A percentile compares a stretch with the other conserved stretches of the same genome.
Conservation (phyloP, 306 rosid species). For the Canavalia ensiformis region DNA sequence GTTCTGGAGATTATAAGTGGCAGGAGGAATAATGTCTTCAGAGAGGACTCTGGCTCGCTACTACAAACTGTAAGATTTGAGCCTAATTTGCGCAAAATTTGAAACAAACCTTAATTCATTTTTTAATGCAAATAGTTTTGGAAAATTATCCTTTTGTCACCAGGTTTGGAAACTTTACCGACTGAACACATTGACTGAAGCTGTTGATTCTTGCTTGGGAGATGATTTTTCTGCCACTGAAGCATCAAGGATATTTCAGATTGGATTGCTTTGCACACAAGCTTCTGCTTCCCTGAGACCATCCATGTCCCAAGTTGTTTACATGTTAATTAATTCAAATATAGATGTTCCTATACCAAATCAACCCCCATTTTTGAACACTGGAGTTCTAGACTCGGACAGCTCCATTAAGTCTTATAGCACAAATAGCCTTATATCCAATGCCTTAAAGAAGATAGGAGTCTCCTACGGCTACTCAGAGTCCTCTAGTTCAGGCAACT, state of each 20-base stretch:
- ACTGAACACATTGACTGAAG: conserved; percentile 60
- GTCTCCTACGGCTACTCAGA: conserved; percentile 57
- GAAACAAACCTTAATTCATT: conserved; percentile 8
- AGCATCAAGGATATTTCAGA: conserved; percentile 62
- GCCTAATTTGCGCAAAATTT: background rate
- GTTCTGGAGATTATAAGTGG: conserved; percentile 85
- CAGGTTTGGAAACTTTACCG: conserved; percentile 78
- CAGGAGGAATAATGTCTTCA: conserved; percentile 71
- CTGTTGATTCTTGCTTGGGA: conserved; percentile 66
- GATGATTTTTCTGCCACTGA: conserved; percentile 62
- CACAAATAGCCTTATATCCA: conserved; percentile 59
- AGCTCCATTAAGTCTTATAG: conserved; percentile 60
- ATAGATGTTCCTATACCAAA: conserved; percentile 60
- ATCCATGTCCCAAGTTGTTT: conserved; percentile 68
- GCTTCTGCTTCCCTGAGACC: conserved; percentile 80
- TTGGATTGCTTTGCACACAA: conserved; percentile 85
- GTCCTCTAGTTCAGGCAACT: conserved; percentile 54
- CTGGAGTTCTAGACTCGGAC: conserved; percentile 53
- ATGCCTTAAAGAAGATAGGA: conserved; percentile 59
- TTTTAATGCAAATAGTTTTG: background rate
- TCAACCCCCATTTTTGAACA: conserved; percentile 82
- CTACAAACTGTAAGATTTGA: conserved; percentile 69
- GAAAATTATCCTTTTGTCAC: conserved; percentile 28
- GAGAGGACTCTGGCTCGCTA: conserved; percentile 69
- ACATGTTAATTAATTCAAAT: conserved; percentile 62